Evolutionary conservation across 305 asterid genomes (phyloP), one percentile per base, ranked within the genome.

Genomic region (Fraxinus velutina): DNA sequence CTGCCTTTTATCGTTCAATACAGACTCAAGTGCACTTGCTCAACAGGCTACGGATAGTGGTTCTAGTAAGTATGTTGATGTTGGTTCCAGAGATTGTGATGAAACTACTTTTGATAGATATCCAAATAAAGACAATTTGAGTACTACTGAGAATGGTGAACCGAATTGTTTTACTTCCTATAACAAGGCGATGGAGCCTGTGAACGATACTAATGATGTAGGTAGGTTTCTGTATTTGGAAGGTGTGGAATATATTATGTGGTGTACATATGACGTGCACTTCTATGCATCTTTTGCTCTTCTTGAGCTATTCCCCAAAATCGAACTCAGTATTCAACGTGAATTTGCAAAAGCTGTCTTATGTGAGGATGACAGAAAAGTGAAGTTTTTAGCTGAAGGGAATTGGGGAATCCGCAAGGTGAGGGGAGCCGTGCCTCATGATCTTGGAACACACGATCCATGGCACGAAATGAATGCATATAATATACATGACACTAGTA

Each of bases 401-500:
- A 94, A 94, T 79, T 87, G 88, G 70, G 99, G 99, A 1, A 93
- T 93, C n/a, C 97, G 99, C 34, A 96, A 96, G 88, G 97, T 89
- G 57, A 94, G 88, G 80, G 99, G 99, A 3, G 97, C 99, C 2
- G 91, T 96, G n/a, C 99, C 99, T 39, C 99, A 96, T 50, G 99
- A 96, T 84, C 98, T 96, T 29, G 99, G 99, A 81, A 96, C 96
- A 36, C 99, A 94, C 29, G 99, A 96, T 78, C 99, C 98, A 1
- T 96, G 99, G 99, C 98, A 93, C 30, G 99, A 96, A 85, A 94
- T 96, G 99, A 96, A 96, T 73, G 99, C 99, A 2, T 96, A 96
- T 76, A 96, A 96, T 86, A 96, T 96, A 83, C 99, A 96, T 37
- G 99, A 96, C 78, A 94, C 99, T 0, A 96, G 99, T 70, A 82